Evolutionary conservation across 2,329 filamentous ascomycete genomes (phyloP), one percentile per base, ranked within the genome.

Genomic region (Aspergillus sp.): DNA sequence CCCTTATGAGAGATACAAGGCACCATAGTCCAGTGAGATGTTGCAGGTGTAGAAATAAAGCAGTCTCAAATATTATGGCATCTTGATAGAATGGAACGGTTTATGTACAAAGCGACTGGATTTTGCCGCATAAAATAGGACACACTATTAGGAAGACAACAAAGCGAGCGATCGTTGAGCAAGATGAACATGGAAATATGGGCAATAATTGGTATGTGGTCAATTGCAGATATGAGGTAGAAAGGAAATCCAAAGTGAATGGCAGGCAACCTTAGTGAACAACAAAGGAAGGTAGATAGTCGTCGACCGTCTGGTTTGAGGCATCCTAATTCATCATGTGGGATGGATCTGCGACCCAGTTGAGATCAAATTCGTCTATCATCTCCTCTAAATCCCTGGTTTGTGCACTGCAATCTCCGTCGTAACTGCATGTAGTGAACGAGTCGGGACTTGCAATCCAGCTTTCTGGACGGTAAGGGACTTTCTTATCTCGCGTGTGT

Each of bases 341-440:
- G 26, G 53, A 22, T 47, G 51, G 30, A 30, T 72, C 66, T 17
- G 70, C 70, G 51, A 65, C 36, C 67, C 70, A 73, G n/a, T 64
- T 66, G 49, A 70, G 58, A 43, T 73, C 69, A 36, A 70, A 64
- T 41, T 71, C 69, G 53, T 69, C 66, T 13, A 71, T 65, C 66
- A 71, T 69, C 39, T 68, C 63, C 53, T 71, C 70, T 13, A 72
- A 43, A n/a, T 68, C 69, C 20, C 63, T 66, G 26, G 68, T 50
- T 49, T 68, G 65, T 17, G 56, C 60, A 26, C 67, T 66, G 42
- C 56, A 53, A 24, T 66, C 66, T 7, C 60, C 65, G 8, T 64
- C 66, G 34, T 66, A 68, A 8, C 65, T 71, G 30, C 64, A 63
- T 17, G 63, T 58, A 8, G 65, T 65, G 48, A 70, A 71, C 24